These are phyloP conservation scores for Symmetrospora coprosmae DNA, from an alignment of 768 basidiomycete genomes.

Conservation along the genomic window DNA sequence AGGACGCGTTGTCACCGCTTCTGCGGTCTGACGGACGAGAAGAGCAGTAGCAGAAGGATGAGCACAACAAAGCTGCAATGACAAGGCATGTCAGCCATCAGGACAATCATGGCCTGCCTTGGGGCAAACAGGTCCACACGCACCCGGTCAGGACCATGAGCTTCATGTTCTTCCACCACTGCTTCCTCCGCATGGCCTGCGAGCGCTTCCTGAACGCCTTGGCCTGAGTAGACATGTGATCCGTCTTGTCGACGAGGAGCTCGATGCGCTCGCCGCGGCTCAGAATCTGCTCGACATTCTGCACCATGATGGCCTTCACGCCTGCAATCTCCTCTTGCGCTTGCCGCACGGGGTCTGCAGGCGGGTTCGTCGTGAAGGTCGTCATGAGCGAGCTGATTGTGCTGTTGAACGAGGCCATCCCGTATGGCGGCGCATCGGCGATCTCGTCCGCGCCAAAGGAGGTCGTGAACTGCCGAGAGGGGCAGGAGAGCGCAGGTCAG, in stretches of 20 bases:
- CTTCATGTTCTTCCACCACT: conserved; percentile 41
- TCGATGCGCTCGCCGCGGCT: conserved; percentile 89
- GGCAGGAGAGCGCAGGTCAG: not conserved
- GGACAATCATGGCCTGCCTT: too few species aligned
- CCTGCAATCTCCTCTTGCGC: conserved; percentile 60
- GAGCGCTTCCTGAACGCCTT: conserved; percentile 53
- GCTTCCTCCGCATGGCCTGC: conserved; percentile 34
- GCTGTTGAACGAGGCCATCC: conserved; percentile 37
- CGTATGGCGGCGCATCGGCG: conserved; percentile 36
- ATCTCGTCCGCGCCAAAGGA: conserved; percentile 36
- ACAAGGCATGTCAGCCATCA: conserved; percentile 27
- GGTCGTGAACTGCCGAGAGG: conserved; percentile 35
- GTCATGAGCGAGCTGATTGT: conserved; percentile 40
- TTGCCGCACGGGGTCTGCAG: conserved; percentile 65
- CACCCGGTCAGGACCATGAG: conserved; percentile 48
- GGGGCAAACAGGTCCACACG: too few species aligned
- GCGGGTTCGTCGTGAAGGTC: conserved; percentile 76
- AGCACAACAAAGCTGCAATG: conserved; percentile 31
- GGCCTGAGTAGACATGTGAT: conserved; percentile 83
- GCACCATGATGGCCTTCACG: conserved; percentile 55
- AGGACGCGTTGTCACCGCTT: too few species aligned
- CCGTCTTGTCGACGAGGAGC: conserved; percentile 76
- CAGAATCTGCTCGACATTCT: conserved; percentile 93
- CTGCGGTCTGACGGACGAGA: too few species aligned
- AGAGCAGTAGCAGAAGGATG: conserved; percentile 65